Conservation (phyloP, 2,329 filamentous ascomycete genomes). For the Sclerotinia nivalis region DNA sequence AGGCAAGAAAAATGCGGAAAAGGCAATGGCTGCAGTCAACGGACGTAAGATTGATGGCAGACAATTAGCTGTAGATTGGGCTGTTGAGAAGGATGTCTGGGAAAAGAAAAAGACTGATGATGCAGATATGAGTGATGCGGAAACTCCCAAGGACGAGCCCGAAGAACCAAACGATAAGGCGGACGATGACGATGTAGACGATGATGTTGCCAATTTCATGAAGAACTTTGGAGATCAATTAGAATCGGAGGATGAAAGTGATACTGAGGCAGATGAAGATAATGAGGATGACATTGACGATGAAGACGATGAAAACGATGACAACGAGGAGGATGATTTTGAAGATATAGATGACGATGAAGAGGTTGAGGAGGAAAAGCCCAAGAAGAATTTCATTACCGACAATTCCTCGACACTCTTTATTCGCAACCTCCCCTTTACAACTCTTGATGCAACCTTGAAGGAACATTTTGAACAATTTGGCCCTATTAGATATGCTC, state of each 20-base stretch:
- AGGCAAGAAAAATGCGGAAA: constrained; percentile 87
- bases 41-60: constrained; percentile 88
- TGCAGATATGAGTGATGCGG: constrained; percentile 43
- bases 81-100: constrained; percentile 89
- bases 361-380: constrained; percentile 44
- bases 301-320: constrained; percentile 40
- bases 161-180: constrained; percentile 37
- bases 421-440: constrained; percentile 91
- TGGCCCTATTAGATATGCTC: constrained; percentile 83
- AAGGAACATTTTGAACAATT: constrained; percentile 87
- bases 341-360: constrained; percentile 44
- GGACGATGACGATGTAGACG: constrained; percentile 34
- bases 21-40: constrained; percentile 80
- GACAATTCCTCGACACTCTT: constrained; percentile 81
- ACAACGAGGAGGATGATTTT: constrained; percentile 49
- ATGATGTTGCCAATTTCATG: constrained; percentile 44
- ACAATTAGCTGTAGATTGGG: constrained; percentile 92
- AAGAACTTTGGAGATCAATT: constrained; percentile 41
- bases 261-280: constrained; percentile 40
- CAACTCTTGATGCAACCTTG: constrained; percentile 76
- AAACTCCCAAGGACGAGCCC: constrained; percentile 39
- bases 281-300: constrained; percentile 45
- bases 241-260: constrained; percentile 44
- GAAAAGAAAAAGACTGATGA: constrained; percentile 53
- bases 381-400: constrained; percentile 45